phyloP scores from a whole-genome alignment of 805 yeast species.

The Schwanniomyces yamadae region DNA sequence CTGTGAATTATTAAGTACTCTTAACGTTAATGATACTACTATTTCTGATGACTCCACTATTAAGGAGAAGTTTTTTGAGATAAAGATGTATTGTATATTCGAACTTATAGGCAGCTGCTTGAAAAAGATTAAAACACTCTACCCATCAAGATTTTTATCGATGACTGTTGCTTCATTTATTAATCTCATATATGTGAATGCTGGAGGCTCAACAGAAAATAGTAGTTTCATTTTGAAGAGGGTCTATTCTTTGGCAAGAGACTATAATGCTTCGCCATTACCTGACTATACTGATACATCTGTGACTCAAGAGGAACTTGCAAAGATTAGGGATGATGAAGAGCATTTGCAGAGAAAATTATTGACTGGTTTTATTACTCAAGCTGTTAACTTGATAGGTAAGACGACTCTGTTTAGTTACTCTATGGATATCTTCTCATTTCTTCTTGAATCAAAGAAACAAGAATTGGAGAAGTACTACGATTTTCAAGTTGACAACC shows the following conservation, averaged over 20 bases:
- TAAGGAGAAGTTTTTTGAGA: slow-evolving; percentile 38
- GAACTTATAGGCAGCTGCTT: slow-evolving; percentile 63
- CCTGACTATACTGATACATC: slow-evolving; percentile 39
- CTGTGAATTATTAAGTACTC: slow-evolving; percentile 57
- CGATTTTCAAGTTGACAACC: slow-evolving; percentile 11
- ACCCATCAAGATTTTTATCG: slow-evolving; percentile 77
- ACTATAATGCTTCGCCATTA: slow-evolving; percentile 44
- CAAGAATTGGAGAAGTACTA: slow-evolving; percentile 2
- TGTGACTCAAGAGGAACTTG: slow-evolving; percentile 36
- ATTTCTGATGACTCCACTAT: slow-evolving; percentile 8
- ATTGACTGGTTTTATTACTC: slow-evolving; percentile 60
- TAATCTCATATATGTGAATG: slow-evolving; percentile 47
- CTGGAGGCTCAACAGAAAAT: slow-evolving; percentile 17
- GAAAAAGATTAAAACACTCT: slow-evolving; percentile 60
- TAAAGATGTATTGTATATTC: slow-evolving; percentile 63
- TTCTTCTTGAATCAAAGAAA: slow-evolving; percentile 15
- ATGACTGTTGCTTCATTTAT: slow-evolving; percentile 63
- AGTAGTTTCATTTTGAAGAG: slow-evolving; percentile 54
- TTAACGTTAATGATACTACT: slow-evolving; percentile 25
- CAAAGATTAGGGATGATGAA: slow-evolving; percentile 51
- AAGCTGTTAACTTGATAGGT: slow-evolving; percentile 41
- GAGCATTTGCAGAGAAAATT: slow-evolving; percentile 61
- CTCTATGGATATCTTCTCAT: slow-evolving; percentile 22
- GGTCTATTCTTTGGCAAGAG: slow-evolving; percentile 57
- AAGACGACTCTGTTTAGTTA: slow-evolving; percentile 17